Percentiles rank a stretch among this genome's conserved stretches.
phyloP scores from a whole-genome alignment of 345 rosid species.

The Camelina hispida region DNA sequence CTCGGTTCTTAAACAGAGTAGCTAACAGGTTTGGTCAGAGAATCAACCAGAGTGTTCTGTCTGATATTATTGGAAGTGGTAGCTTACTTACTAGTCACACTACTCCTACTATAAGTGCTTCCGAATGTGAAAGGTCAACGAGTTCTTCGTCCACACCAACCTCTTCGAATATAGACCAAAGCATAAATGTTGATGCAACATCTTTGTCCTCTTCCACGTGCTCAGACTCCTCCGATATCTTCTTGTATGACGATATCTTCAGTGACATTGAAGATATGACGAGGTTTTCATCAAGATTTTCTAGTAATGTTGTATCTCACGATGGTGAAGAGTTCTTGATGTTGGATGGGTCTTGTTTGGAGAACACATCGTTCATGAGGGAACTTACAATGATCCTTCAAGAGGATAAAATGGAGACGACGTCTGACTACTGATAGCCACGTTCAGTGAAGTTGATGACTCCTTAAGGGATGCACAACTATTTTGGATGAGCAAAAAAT shows the following conservation, averaged over 20 bases:
- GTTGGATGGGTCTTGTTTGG: slow-evolving; percentile 36
- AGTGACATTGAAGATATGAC: slow-evolving; percentile 32
- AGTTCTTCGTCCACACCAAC: slow-evolving; percentile 32
- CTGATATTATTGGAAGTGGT: slow-evolving; percentile 39
- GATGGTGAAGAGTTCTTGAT: slow-evolving; percentile 35
- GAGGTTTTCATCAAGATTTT: slow-evolving; percentile 28
- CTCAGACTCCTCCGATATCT: slow-evolving; percentile 11
- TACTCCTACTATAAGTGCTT: slow-evolving; percentile 23
- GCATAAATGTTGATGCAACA: slow-evolving; percentile 14
- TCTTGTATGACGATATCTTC: slow-evolving; percentile 10
- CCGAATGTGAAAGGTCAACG: slow-evolving; percentile 30
- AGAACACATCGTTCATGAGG: slow-evolving; percentile 36
- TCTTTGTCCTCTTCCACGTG: slow-evolving; percentile 36
- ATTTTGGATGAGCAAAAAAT: slow-evolving; percentile 16
- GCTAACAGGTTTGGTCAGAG: slow-evolving; percentile 43
- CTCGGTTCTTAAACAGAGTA: slow-evolving; percentile 43
- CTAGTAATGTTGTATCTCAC: slow-evolving; percentile 21
- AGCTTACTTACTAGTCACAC: slow-evolving; percentile 25
- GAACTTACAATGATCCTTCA: slow-evolving; percentile 37
- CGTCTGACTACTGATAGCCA: slow-evolving; percentile 8
- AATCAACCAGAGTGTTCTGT: slow-evolving; percentile 38
- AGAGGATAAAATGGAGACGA: slow-evolving; percentile 16
- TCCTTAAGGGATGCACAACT: slow-evolving; percentile 32
- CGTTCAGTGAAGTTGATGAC: slow-evolving; percentile 28
- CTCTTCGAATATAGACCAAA: slow-evolving; percentile 15